Evolutionary conservation across 768 basidiomycete species (phyloP), one percentile per base, ranked within the genome.

Genomic region (Lentinula boryana): DNA sequence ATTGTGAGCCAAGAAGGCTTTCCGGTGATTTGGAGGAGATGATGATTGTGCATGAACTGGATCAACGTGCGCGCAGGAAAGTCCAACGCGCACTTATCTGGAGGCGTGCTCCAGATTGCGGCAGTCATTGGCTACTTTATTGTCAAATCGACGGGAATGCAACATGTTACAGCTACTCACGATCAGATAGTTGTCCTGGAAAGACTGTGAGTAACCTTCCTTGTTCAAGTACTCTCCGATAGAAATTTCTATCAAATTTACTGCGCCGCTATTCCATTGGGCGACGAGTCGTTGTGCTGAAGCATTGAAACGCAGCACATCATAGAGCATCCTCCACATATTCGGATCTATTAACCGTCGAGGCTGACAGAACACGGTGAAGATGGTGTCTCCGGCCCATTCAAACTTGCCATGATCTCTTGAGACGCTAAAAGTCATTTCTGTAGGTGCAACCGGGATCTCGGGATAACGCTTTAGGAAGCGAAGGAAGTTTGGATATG

Each of bases 381-480:
- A 67, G 0, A 84, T 74, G 51, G 81, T 84, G 64, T 83, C 81
- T 33, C 89, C 88, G 2, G 89, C 87, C 88, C 91, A 92, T 70
- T 92, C 89, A 65, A 89, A 89, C 1, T 66, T 70, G 0, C 89
- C 91, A 21, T 69, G 61, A 69, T 91, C 88, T 52, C 89, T 78
- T 3, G 89, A 88, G 41, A 93, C 83, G 64, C 84, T 82, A 71
- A 92, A 91, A 0, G 89, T 86, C 89, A 91, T 92, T 59, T 85
- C 83, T 0, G 88, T 89, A 3, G 80, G 77, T 44, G 83, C 65
- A 33, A 85, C 78, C 4, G 72, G 73, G 43, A 90, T 79, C 13
- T 70, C 66, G 5, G 78, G 72, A 51, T 80, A 75, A 32, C 76
- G 69, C 15, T 74, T 71, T 36, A 91, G 77, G 68, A 92, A 93